Base-by-base conservation (phyloP, 2,329 filamentous ascomycete genomes). In the Scorias spongiosa region DNA sequence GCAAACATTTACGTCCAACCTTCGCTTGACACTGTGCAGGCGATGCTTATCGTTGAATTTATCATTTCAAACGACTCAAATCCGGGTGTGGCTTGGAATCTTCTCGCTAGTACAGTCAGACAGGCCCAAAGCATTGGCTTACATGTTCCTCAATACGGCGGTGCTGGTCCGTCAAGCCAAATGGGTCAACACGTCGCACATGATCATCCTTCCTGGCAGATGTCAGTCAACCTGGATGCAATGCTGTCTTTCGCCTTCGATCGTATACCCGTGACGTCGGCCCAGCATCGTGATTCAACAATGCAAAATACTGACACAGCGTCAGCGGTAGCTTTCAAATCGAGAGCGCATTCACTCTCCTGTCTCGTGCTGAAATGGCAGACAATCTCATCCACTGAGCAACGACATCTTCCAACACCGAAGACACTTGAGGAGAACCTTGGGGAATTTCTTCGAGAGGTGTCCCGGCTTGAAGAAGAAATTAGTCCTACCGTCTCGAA, bases 41-140 rank as follows among this genome's bases (percentile, higher is more conserved):
- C 44, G 14, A 39, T 39, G 12, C 40, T 45, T 1, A 28, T 45
- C 17, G 29, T 45, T 9, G 44, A 42, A 5, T 42, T 32, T 10
- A 37, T 42, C 14, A 42, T 45, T 34, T 39, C 44, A 11, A 45
- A 45, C 30, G 44, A 45, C 32, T 42, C 30, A 20, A 45, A 45
- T 42, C 44, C 44, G 15, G 44, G 44, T 2, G 44, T 42, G n/a
- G 44, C 30, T 5, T 40, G 40, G 44, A 45, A 18, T 11, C 38
- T 45, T 28, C 30, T 45, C 4, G 44, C 29, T 12, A 34, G 32
- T 15, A 36, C 32, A 15, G 15, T 36, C 32, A 36, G 32, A 15
- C 32, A 36, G 32, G 32, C 32, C 11, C 32, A 36, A 9, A 36
- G 32, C 15, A 36, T 36, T 36, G 32, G 32, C 15, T 36, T 36